Conservation (phyloP, 2,329 filamentous ascomycete species). For the Alternaria ventricosa region DNA sequence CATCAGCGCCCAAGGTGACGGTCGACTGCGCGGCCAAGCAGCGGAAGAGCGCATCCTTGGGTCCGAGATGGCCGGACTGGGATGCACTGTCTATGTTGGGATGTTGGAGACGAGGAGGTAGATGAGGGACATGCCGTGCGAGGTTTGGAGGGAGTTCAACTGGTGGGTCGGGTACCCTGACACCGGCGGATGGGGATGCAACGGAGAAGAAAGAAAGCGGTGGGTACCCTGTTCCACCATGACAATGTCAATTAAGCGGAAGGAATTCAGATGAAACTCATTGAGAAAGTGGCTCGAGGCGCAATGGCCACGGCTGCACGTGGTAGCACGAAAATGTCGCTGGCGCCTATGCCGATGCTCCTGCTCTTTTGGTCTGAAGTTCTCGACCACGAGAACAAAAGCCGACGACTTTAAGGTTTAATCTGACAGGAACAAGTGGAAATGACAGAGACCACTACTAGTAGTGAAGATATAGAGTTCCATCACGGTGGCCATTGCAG, state of each 20-base stretch:
- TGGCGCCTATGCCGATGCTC: not conserved
- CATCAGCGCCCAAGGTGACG: conserved; percentile 8
- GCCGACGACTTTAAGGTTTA: not conserved
- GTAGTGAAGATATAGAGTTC: not conserved
- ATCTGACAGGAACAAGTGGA: not conserved
- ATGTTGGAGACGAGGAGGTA: conserved; percentile 32
- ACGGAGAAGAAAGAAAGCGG: not conserved
- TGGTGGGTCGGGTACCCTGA: not conserved
- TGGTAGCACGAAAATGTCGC: conserved; percentile 16
- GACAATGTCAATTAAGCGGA: not conserved
- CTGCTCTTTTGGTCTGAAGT: conserved; percentile 2
- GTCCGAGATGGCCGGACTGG: conserved; percentile 56
- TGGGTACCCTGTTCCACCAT: not conserved
- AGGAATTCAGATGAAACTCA: not conserved
- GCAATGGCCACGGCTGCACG: conserved; percentile 25
- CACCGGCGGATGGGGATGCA: not conserved
- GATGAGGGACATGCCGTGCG: not conserved
- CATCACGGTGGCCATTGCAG: not conserved
- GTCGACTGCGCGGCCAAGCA: conserved; percentile 1
- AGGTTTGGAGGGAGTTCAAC: not conserved
- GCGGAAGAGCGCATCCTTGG: conserved; percentile 52
- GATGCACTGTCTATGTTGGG: conserved; percentile 50
- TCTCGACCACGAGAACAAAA: not conserved
- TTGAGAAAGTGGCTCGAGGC: not conserved
- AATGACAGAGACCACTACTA: not conserved